Evolutionary conservation across 768 basidiomycete genomes (phyloP), one percentile per base, ranked within the genome.

Genomic region (Lactarius trivialis): DNA sequence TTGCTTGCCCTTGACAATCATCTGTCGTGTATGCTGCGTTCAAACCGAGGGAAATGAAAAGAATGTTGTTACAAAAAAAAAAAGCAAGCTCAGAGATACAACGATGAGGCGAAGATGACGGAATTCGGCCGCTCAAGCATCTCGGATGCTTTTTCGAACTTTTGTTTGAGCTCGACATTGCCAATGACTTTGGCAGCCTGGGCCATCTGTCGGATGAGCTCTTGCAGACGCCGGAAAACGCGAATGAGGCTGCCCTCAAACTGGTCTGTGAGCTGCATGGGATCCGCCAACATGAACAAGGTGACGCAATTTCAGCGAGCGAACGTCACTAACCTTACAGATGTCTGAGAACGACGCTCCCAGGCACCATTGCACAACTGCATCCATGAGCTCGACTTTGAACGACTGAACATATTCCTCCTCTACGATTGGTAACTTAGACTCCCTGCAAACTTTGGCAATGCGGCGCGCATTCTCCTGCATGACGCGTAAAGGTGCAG

Each of bases 301-400:
- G 28, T 53, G 12, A 54, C 32, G 59, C 21, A 26, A 12, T 3
- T 28, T 51, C 45, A 1, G 41, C 17, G 21, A 1, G 41, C 17
- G 21, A 37, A 21, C 14, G 33, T 4, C 8, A 68, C 81, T 33
- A 48, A 91, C 95, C 84, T 97, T 97, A 82, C 91, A 93, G 60
- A 98, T 93, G 28, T 99, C 96, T 1, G 89, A 79, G 75, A 99
- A 99, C 30, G 91, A 92, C 17, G 94, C 91, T 4, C 97, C 97
- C n/a, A 92, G 85, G 76, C 96, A 98, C 97, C 97, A 99, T 64
- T 93, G 90, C 37, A 93, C 81, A 11, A 98, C 97, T 0, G 91
- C 92, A 66, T 98, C 97, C 94, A 98, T 99, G 55, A 99, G 84
- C 70, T 98, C 96, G 21, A 97, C 92, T 75, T 98, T 98, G 85